phyloP scores from a whole-genome alignment of 805 yeast genomes.

The Komagataella ulmi region DNA sequence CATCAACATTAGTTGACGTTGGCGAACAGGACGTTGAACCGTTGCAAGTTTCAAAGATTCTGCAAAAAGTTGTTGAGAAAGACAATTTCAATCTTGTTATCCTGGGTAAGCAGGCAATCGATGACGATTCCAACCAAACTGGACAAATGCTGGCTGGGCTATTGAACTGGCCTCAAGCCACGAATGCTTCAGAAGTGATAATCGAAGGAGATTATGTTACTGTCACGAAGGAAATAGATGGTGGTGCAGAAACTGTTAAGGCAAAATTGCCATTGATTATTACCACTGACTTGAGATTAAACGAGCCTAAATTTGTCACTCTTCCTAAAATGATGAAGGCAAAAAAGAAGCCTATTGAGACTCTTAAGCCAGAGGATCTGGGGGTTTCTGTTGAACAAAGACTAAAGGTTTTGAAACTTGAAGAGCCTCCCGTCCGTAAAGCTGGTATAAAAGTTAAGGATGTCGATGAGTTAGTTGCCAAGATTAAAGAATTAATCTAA shows the following conservation, averaged over 20 bases:
- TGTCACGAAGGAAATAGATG: constrained; percentile 89
- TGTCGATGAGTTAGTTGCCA: constrained; percentile 73
- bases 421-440: constrained; percentile 74
- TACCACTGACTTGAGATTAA: constrained; percentile 87
- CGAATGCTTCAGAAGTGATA: constrained; percentile 81
- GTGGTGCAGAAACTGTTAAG: constrained; percentile 76
- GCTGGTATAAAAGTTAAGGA: constrained; percentile 71
- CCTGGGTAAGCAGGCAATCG: constrained; percentile 94
- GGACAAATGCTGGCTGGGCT: constrained; percentile 95
- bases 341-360: constrained; percentile 84
- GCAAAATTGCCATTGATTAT: constrained; percentile 75
- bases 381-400: constrained; percentile 54
- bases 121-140: constrained; percentile 88
- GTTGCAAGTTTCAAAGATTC: constrained; percentile 74
- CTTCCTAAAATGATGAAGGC: constrained; percentile 97
- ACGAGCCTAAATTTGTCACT: constrained; percentile 92
- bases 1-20: constrained; percentile 69
- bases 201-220: constrained; percentile 37
- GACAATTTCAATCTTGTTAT: constrained; percentile 68
- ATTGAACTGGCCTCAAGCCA: constrained; percentile 93
- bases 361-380: constrained; percentile 49
- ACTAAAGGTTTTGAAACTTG: constrained; percentile 56
- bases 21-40: constrained; percentile 71
- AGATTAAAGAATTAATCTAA: constrained; percentile 43
- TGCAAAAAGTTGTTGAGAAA: constrained; percentile 58